phyloP scores from a whole-genome alignment of 2,329 filamentous ascomycete genomes.

The Eurotiales sp. region DNA sequence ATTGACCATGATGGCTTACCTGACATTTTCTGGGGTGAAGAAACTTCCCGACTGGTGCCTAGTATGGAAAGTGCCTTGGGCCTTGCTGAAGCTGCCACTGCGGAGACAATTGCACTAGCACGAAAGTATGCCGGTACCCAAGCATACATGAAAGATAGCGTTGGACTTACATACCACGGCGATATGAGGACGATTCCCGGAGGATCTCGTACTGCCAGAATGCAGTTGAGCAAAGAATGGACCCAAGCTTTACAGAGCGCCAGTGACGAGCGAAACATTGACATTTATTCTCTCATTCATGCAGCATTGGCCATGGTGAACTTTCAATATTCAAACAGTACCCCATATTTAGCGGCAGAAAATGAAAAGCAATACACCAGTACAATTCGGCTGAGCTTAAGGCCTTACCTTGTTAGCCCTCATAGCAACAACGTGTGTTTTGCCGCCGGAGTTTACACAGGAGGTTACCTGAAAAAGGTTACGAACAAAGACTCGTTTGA shows the following conservation, averaged over 20 bases:
- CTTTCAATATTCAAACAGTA: too few species aligned
- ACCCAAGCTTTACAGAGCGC: not conserved
- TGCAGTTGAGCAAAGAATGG: not conserved
- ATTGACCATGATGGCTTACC: slow-evolving; percentile 2
- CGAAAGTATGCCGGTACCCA: slow-evolving; percentile 9
- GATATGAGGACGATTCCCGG: not conserved
- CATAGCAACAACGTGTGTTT: slow-evolving; percentile 3
- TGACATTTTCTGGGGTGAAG: not conserved
- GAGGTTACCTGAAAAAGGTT: slow-evolving; percentile 7
- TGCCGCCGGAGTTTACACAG: slow-evolving; percentile 9
- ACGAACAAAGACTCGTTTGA: not conserved
- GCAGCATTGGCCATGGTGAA: slow-evolving; percentile 7
- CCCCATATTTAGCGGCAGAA: too few species aligned
- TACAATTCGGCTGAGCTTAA: slow-evolving; percentile 8
- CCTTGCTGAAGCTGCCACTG: not conserved
- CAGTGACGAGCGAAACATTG: not conserved
- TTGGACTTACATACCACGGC: slow-evolving; percentile 4
- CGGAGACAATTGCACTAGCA: not conserved
- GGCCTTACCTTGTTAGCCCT: slow-evolving; percentile 1
- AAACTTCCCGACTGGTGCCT: slow-evolving; percentile 7
- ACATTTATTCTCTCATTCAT: slow-evolving; percentile 5
- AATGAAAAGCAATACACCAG: slow-evolving; percentile 4
- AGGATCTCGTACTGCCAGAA: slow-evolving; percentile 2
- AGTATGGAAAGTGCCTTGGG: slow-evolving; percentile 6
- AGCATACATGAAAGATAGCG: slow-evolving; percentile 2